Percentiles rank a stretch among this genome's conserved stretches.
Evolutionary conservation across 805 yeast species (phyloP).

Genomic region (Grigorovia yakushimaensis): DNA sequence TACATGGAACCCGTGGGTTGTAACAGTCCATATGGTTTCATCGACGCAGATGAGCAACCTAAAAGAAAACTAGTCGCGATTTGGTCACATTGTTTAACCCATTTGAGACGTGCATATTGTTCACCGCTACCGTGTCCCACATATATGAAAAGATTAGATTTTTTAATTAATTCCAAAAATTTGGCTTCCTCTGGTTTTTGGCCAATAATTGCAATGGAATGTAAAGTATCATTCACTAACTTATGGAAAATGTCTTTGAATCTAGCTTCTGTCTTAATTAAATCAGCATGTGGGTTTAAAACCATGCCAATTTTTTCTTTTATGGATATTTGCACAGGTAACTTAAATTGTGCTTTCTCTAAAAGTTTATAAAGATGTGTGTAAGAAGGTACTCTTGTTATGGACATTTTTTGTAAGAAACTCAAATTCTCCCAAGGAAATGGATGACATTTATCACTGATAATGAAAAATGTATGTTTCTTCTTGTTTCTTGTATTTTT

Average conservation of each 20-base stretch:
- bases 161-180: conserved; percentile 35
- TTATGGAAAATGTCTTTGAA: conserved; percentile 38
- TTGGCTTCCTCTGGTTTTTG: conserved; percentile 47
- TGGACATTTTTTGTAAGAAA: conserved; percentile 41
- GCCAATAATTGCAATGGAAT: conserved; percentile 50
- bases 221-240: conserved; percentile 15
- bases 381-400: conserved; percentile 70
- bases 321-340: conserved; percentile 14
- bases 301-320: conserved; percentile 44
- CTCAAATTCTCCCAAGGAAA: conserved; percentile 89
- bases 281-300: conserved; percentile 76
- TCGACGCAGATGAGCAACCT: conserved; percentile 85
- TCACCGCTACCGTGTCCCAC: conserved; percentile 98
- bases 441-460: conserved; percentile 52
- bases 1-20: conserved; percentile 71
- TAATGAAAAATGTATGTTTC: conserved; percentile 58
- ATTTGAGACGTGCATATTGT: conserved; percentile 53
- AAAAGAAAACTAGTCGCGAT: conserved; percentile 59
- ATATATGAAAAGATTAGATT: conserved; percentile 52
- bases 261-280: conserved; percentile 51
- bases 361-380: conserved; percentile 33
- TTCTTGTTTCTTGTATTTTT: conserved; percentile 7
- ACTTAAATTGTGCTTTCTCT: conserved; percentile 10
- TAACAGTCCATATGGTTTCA: conserved; percentile 46
- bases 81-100: conserved; percentile 34